Evolutionary conservation across 164 flowering plant species (phyloP).

Genomic region (Macadamia tetraphylla): DNA sequence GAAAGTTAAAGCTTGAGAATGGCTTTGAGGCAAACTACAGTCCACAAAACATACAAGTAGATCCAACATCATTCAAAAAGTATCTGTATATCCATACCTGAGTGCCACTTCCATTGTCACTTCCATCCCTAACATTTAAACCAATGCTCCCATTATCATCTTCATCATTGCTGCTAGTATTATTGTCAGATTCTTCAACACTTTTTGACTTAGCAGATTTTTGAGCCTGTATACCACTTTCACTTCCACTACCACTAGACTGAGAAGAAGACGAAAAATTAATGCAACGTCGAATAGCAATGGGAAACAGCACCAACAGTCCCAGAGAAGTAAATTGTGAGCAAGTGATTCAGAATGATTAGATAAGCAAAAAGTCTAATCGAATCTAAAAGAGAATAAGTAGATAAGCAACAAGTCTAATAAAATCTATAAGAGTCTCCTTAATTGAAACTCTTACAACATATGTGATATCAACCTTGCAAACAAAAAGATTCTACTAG

Average conservation of each 20-base stretch:
- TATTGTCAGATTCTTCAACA: conserved; percentile 36
- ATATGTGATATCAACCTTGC: neutral
- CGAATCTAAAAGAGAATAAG: neutral
- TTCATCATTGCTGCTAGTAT: conserved; percentile 44
- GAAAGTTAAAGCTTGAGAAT: too few relatives aligned
- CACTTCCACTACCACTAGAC: conserved; percentile 80
- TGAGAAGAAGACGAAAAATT: conserved; percentile 18
- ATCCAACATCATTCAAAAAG: neutral
- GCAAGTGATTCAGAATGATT: neutral
- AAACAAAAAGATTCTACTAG: conserved; percentile 3
- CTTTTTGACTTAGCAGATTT: conserved; percentile 34
- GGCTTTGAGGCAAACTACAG: too few relatives aligned
- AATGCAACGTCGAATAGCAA: conserved; percentile 1
- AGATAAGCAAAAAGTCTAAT: neutral
- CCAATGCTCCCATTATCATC: conserved; percentile 40
- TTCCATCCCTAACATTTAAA: conserved; percentile 38
- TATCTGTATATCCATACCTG: conserved; percentile 32
- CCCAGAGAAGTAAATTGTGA: neutral
- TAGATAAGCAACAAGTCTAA: neutral
- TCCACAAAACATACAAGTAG: too few relatives aligned
- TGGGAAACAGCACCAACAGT: neutral
- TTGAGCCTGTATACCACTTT: conserved; percentile 44
- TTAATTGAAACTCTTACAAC: neutral
- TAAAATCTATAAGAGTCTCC: neutral
- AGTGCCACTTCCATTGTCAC: conserved; percentile 63